Percentiles rank a stretch among this genome's conserved stretches.
These are phyloP conservation scores for Xylaria sp. DNA, from an alignment of 2,329 filamentous ascomycete genomes.

Conservation along the genomic window DNA sequence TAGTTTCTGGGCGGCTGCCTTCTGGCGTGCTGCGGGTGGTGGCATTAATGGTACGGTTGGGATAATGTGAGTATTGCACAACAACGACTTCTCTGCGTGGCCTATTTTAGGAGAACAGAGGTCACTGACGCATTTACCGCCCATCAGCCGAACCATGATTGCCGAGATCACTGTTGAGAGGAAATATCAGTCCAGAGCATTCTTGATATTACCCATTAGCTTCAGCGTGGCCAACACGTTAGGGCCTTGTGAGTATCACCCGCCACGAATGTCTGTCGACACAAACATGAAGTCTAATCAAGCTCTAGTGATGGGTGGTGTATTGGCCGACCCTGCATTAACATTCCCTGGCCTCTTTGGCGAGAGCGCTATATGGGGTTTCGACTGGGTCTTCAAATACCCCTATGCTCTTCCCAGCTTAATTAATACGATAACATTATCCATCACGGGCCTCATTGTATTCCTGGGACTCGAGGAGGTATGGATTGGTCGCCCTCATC, in stretches of 20 bases:
- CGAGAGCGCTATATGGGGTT: constrained; percentile 65
- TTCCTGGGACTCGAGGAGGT: constrained; percentile 75
- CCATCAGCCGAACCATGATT: constrained; percentile 57
- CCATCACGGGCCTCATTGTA: constrained; percentile 63
- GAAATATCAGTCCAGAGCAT: constrained; percentile 60
- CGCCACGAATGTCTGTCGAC: constrained; percentile 1
- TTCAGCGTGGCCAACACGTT: constrained; percentile 60
- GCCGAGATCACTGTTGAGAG: constrained; percentile 61
- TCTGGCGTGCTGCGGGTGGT: constrained; percentile 74
- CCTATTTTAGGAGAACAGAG: background rate
- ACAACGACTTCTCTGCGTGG: background rate
- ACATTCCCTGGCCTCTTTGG: constrained; percentile 73
- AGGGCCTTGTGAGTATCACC: constrained; percentile 53
- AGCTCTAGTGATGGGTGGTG: constrained; percentile 66
- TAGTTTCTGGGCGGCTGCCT: constrained; percentile 70
- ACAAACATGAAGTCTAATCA: constrained; percentile 25
- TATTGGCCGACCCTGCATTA: constrained; percentile 72
- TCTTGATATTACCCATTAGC: constrained; percentile 59
- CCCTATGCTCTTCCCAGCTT: constrained; percentile 78
- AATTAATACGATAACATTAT: constrained; percentile 70
- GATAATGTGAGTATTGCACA: constrained; percentile 54
- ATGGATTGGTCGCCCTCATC: constrained; percentile 27
- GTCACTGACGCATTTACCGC: constrained; percentile 12
- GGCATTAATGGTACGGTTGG: constrained; percentile 61
- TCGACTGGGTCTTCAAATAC: constrained; percentile 71